These are phyloP conservation scores for Sporothrix humicola DNA, from an alignment of 2,329 filamentous ascomycete genomes.

Conservation along the genomic window DNA sequence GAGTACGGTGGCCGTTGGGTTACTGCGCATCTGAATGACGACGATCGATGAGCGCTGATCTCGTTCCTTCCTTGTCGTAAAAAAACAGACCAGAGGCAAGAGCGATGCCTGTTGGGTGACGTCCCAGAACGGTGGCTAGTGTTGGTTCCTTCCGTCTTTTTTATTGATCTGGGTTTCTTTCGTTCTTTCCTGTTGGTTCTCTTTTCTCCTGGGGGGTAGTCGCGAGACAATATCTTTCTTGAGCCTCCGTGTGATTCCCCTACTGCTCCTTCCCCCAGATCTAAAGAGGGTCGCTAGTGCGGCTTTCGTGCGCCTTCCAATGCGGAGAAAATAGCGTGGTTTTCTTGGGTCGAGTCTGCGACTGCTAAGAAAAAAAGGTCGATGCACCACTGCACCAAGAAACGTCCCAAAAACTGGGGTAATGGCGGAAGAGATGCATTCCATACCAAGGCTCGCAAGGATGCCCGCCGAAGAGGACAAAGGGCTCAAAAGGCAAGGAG, in stretches of 20 bases:
- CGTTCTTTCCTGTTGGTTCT: neutral
- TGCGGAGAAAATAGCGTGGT: constrained; percentile 31
- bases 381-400: neutral
- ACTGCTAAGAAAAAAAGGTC: constrained; percentile 15
- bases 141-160: constrained; percentile 1
- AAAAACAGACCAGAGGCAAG: neutral
- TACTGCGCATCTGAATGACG: neutral
- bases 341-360: neutral
- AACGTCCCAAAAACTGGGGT: constrained; percentile 4
- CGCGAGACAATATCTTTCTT: neutral
- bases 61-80: neutral
- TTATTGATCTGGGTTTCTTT: neutral
- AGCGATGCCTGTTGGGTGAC: neutral
- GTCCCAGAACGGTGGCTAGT: neutral
- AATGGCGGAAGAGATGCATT: neutral
- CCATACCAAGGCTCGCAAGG: neutral
- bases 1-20: neutral
- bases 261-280: constrained; percentile 16
- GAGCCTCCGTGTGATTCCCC: neutral
- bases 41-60: constrained; percentile 6
- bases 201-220: neutral
- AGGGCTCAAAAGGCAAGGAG: neutral
- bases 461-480: neutral
- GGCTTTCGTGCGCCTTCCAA: constrained; percentile 17
- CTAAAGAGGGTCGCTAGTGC: constrained; percentile 25